Evolutionary conservation across 768 basidiomycete species (phyloP).

Genomic region (Boletus sp.): DNA sequence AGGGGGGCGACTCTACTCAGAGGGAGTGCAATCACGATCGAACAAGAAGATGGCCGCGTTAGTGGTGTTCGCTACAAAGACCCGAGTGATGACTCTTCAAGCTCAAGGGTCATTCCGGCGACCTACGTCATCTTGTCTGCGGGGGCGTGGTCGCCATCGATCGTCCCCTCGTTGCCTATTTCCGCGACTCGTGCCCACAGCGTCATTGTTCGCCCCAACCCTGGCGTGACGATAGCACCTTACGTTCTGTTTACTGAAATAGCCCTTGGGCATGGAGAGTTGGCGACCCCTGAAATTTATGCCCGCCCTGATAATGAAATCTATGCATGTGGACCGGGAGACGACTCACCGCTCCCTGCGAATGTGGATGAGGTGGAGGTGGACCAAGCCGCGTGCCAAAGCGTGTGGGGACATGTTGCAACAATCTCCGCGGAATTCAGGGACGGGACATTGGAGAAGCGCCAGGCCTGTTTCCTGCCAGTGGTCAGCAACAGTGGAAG

Average conservation of each 20-base stretch:
- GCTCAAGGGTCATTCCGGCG: slow-evolving; percentile 43
- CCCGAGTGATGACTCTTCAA: slow-evolving; percentile 17
- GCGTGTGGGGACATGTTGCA: slow-evolving; percentile 51
- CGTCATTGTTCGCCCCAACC: slow-evolving; percentile 54
- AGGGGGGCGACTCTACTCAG: slow-evolving; percentile 47
- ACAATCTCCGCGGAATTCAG: slow-evolving; percentile 58
- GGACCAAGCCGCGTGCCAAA: slow-evolving; percentile 53
- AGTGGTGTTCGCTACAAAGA: slow-evolving; percentile 45
- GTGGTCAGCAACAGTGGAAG: slow-evolving; percentile 51
- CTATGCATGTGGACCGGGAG: slow-evolving; percentile 78
- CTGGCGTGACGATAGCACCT: slow-evolving; percentile 51
- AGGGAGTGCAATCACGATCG: slow-evolving; percentile 46
- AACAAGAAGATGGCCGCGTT: slow-evolving; percentile 41
- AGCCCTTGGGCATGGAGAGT: slow-evolving; percentile 29
- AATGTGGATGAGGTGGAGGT: slow-evolving; percentile 71
- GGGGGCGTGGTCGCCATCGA: slow-evolving; percentile 79
- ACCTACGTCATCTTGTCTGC: slow-evolving; percentile 74
- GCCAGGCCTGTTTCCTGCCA: slow-evolving; percentile 80
- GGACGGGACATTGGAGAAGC: slow-evolving; percentile 48
- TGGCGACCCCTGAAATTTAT: slow-evolving; percentile 64
- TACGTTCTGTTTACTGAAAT: slow-evolving; percentile 87
- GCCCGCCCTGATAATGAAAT: slow-evolving; percentile 67
- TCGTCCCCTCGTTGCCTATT: slow-evolving; percentile 58
- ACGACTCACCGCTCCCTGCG: slow-evolving; percentile 63
- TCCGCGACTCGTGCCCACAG: slow-evolving; percentile 69